Evolutionary conservation across 140 eudicot species (phyloP), one percentile per base, ranked within the genome.

Genomic region (Cichorium intybus): DNA sequence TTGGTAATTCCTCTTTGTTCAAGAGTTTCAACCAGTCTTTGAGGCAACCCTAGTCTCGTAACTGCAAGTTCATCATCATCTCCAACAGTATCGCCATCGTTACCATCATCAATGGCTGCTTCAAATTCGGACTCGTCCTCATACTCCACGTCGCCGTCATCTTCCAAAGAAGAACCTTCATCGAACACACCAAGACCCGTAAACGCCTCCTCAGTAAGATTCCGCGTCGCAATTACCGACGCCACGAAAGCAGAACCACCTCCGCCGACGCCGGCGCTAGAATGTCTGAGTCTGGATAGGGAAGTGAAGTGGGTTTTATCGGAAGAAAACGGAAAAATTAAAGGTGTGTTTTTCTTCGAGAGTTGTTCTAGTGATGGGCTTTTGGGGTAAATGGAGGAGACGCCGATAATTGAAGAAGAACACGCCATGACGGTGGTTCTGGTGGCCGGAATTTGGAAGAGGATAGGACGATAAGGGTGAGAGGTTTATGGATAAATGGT

Each of bases 11-110:
- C 96, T 46, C 96, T 81, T 10, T 47, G 66, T 37, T 60, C 81
- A 16, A 91, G 95, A 14, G 87, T 35, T 20, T 87, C 83, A 17
- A 82, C 96, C 27, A 91, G 84, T 71, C 75, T 80, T 24, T 76
- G 77, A 5, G 97, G 96, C 82, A 91, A 86, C 28, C 97, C 97
- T 74, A 91, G 63, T 8, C 79, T 87, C 12, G 84, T 20, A 70
- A 87, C 54, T 11, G 73, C 77, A 65, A 91, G 87, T 51, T 91
- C 97, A 62, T 84, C 85, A 48, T 28, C 83, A 68, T 68, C 60
- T 9, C 22, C 75, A 23, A 33, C 76, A 18, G 17, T 16, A 12
- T 10, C 50, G 3, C 0, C 24, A 26, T 17, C 22, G 24, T 5
- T 20, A 35, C 1, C 58, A 52, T 62, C 73, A 21, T 56, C 61